Evolutionary conservation across 1,284 basidiomycete genomes (phyloP).

Genomic region (Ceraceosorus bombacis): DNA sequence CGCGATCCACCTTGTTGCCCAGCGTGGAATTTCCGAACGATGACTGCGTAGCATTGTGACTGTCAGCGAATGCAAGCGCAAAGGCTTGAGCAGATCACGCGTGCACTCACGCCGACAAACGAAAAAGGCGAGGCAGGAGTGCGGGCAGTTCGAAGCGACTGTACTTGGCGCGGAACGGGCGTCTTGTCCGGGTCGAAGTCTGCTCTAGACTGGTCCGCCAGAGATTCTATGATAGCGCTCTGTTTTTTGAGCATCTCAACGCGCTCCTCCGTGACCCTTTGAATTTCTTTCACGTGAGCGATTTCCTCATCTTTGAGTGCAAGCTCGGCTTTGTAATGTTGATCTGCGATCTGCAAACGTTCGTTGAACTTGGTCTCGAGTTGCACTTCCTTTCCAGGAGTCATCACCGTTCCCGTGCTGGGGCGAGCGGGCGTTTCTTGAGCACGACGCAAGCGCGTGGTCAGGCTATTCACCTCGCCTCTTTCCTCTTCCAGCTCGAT

Average conservation of each 20-base stretch:
- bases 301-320: slow-evolving; percentile 4
- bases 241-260: slow-evolving; percentile 4
- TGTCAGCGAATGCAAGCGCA: too few species aligned
- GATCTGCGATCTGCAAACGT: not conserved
- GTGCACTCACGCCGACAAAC: too few species aligned
- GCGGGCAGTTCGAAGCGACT: slow-evolving; percentile 1
- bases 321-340: not conserved
- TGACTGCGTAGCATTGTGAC: not conserved
- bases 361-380: too few species aligned
- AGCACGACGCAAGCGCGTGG: too few species aligned
- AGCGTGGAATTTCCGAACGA: slow-evolving; percentile 31
- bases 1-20: slow-evolving; percentile 21
- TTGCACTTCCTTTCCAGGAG: too few species aligned
- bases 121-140: not conserved
- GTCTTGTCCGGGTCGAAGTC: slow-evolving; percentile 2
- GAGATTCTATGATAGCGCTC: too few species aligned
- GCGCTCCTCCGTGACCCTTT: slow-evolving; percentile 3
- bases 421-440: too few species aligned
- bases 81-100: too few species aligned
- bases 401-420: too few species aligned
- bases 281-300: not conserved
- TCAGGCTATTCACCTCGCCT: slow-evolving; percentile 1
- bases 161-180: too few species aligned
- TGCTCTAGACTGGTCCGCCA: slow-evolving; percentile 4
- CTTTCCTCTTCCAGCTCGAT: slow-evolving; percentile 9